Base-by-base conservation (phyloP, 2,329 filamentous ascomycete genomes). In the Knufia fluminis region DNA sequence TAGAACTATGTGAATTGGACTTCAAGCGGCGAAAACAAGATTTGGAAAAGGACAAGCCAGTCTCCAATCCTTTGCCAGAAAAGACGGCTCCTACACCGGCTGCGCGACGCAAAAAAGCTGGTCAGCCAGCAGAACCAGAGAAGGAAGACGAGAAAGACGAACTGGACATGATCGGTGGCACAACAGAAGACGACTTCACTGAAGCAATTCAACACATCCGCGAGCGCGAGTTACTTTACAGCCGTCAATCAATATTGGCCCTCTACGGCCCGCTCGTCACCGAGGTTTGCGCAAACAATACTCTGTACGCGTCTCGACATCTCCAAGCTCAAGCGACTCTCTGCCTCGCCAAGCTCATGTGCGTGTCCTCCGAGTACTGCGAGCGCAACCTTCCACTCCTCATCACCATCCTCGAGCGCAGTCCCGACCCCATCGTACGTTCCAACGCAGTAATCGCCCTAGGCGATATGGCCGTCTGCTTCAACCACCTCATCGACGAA, bases 401-500 rank as follows among this genome's bases (percentile, higher is more conserved):
- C 52, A 95, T 98, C 68, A 97, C 91, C 14, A 97, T 98, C 61
- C 90, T 98, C 74, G 92, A 98, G 70, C 83, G 89, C 24, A 96
- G 89, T 1, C 80, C 87, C 26, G 88, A 96, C 61, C 85, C 94
- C 1, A 94, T 90, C 16, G 91, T 94, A 33, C 83, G 92, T 46
- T 94, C 87, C 60, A 98, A 98, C 63, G 87, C 94, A 8, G 94
- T 98, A 16, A 94, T 98, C 59, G 91, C 92, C 0, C 80, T 98
- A 0, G 92, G 92, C 33, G 92, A 98, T 64, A 98, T 98, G 92
- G 94, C 94, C 0, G 92, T 98, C 19, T 96, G 90, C 76, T 98
- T 98, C 77, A 98, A 98, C 64, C 92, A 98, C 63, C 79, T 98
- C 44, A 96, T 98, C 59, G 94, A 98, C 63, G 94, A 98, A 69